These are phyloP conservation scores for Rutidosis leptorrhynchoides DNA, from an alignment of 129 eudicot species.

Conservation along the genomic window DNA sequence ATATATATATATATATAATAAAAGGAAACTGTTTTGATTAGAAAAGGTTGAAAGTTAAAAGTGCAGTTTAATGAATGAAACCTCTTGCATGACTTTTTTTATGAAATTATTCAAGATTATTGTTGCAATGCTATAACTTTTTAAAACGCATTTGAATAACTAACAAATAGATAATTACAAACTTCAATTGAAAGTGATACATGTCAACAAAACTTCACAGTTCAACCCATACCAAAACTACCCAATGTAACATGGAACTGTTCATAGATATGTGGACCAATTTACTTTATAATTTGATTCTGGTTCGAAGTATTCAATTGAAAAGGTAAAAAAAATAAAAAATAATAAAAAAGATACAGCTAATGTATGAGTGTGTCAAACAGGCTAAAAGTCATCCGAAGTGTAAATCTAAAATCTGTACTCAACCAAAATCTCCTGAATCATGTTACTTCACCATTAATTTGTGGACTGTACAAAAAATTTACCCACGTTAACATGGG, in stretches of 20 bases:
- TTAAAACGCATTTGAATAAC: background rate
- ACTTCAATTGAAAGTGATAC: background rate
- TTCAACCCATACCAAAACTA: background rate
- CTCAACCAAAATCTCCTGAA: background rate
- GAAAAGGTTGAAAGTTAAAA: background rate
- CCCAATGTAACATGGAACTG: background rate
- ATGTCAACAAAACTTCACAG: background rate
- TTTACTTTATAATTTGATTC: background rate
- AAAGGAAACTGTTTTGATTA: background rate
- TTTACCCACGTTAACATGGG: too few relatives aligned
- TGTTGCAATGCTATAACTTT: background rate
- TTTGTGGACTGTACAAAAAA: too few relatives aligned
- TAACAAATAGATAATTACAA: too few relatives aligned
- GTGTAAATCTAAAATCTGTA: too few relatives aligned
- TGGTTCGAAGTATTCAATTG: too few relatives aligned
- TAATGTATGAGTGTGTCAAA: too few relatives aligned
- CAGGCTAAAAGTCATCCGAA: slow-evolving; percentile 1
- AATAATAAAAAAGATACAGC: too few relatives aligned
- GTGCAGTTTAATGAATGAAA: too few relatives aligned
- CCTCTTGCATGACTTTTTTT: too few relatives aligned
- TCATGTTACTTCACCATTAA: background rate
- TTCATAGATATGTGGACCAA: background rate
- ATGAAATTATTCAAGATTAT: too few relatives aligned
- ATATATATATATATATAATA: too few relatives aligned
- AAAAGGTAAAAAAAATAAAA: too few relatives aligned